phyloP scores from a whole-genome alignment of 148 eudicot species.

The Arbutus unedo region DNA sequence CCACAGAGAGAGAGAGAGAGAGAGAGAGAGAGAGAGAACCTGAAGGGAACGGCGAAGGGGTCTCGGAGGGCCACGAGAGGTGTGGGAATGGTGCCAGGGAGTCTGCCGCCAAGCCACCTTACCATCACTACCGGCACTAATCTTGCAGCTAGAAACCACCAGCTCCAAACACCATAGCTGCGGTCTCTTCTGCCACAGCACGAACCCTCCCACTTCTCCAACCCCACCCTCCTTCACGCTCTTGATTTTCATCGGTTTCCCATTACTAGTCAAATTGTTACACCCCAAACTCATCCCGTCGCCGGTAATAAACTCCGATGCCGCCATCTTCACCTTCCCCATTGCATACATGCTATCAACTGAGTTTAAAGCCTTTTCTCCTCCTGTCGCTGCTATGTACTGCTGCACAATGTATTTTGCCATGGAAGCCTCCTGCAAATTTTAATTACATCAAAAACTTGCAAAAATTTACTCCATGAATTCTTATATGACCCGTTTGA shows the following conservation, averaged over 20 bases:
- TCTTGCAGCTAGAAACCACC: constrained; percentile 76
- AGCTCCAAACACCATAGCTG: constrained; percentile 88
- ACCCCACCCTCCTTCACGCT: constrained; percentile 43
- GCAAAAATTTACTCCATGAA: too few relatives aligned
- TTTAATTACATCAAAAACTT: background rate
- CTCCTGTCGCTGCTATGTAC: constrained; percentile 89
- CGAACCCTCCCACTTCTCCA: constrained; percentile 81
- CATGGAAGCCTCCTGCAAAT: constrained; percentile 75
- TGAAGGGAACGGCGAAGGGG: constrained; percentile 90
- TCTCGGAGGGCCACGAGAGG: constrained; percentile 87
- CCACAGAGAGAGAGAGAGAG: background rate
- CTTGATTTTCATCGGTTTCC: constrained; percentile 40
- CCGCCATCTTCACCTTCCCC: constrained; percentile 87
- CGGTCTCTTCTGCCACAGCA: constrained; percentile 81
- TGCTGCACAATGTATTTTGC: constrained; percentile 94
- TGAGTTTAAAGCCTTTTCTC: constrained; percentile 66
- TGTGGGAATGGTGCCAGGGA: constrained; percentile 89
- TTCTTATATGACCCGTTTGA: too few relatives aligned
- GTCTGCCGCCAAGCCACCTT: constrained; percentile 96
- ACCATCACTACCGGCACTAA: constrained; percentile 95
- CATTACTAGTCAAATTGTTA: constrained; percentile 20
- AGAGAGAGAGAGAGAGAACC: constrained; percentile 33
- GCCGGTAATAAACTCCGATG: constrained; percentile 64
- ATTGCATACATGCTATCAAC: constrained; percentile 85
- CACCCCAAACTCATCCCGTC: constrained; percentile 28